Base-by-base conservation (phyloP, 257 asterid genomes). In the Scutellaria baicalensis region DNA sequence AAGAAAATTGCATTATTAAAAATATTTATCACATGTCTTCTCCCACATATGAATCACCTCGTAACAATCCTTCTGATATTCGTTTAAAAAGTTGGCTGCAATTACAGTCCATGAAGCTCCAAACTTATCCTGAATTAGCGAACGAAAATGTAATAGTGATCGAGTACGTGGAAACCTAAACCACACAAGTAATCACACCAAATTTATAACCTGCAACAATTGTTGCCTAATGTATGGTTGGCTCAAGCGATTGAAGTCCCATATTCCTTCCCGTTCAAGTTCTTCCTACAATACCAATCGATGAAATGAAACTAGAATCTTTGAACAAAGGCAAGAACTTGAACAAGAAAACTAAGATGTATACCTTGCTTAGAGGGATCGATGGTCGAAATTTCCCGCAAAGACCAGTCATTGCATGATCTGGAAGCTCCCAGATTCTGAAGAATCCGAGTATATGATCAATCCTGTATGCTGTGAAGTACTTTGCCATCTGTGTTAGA, bases 351-450 rank as follows among this genome's bases (percentile, higher is more conserved):
- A 65, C 11, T 70, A 20, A 17, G 57, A 47, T 14, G 50, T 23
- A 6, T 73, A 85, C 98, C 86, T 91, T 96, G 81, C 96, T 91
- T 20, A 93, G 79, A 72, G 99, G 91, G 38, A 93, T 87, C 13
- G 99, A 93, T 44, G 99, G 99, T 50, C 99, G 87, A 47, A 93
- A 93, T 72, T 93, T 93, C 66, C 97, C 97, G 77, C 97, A 91
- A 13, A 91, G 96, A 63, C 97, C 99, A n/a, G 97, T 93, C 83
- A 84, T 59, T 52, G 99, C 88, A 82, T 93, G 96, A 74, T 87
- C 99, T 1, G 96, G 99, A 68, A 93, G 96, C 85, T 93, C 98
- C 98, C 98, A 90, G 78, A 93, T 93, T 82, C 98, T 80, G 72
- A 93, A 93, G 84, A 93, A 90, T 49, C 98, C 98, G 75, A 93